Evolutionary conservation across 1,284 basidiomycete species (phyloP), one percentile per base, ranked within the genome.

Genomic region (Hymenochaete sp.): DNA sequence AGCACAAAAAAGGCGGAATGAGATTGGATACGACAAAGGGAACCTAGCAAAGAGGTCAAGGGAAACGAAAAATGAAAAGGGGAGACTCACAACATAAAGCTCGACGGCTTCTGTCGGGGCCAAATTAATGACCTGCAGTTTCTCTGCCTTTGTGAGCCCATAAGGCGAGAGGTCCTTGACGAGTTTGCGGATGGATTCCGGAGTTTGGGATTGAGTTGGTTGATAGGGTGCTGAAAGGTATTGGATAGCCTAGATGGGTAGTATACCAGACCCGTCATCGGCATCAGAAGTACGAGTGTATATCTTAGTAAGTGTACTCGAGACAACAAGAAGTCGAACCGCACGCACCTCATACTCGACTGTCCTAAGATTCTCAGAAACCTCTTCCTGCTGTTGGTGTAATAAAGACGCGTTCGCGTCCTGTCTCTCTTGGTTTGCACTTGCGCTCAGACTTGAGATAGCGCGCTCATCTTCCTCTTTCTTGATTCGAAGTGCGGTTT

Each of bases 121-220:
- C 11, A 95, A 72, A 59, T 97, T 96, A 38, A 91, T 80, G 27
- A 95, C 74, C 59, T 95, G 91, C 3, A 97, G 71, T 55, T 93
- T 89, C 68, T 97, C 93, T 3, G 84, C 79, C 57, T 93, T 95
- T 0, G 91, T 93, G 50, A 97, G 67, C 7, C 76, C 73, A 50
- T 79, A 86, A 35, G 75, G 66, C 10, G 75, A 73, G 9, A 96
- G 74, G 28, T 67, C 66, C 50, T 78, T 74, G 10, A 85, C 75
- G 11, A 96, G 77, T 42, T 70, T 67, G 1, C 72, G 62, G 44
- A 96, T 78, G 10, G 77, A 73, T 32, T 75, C 71, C 0, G 73
- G 68, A 1, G 75, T 79, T 61, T 96, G 92, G 11, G 69, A 62
- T 0, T 67, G 62, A 0, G 81, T 84, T 3, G 87, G 81, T 45